Conservation (phyloP, 352 stramenopile species). For the Pythium periplocum region DNA sequence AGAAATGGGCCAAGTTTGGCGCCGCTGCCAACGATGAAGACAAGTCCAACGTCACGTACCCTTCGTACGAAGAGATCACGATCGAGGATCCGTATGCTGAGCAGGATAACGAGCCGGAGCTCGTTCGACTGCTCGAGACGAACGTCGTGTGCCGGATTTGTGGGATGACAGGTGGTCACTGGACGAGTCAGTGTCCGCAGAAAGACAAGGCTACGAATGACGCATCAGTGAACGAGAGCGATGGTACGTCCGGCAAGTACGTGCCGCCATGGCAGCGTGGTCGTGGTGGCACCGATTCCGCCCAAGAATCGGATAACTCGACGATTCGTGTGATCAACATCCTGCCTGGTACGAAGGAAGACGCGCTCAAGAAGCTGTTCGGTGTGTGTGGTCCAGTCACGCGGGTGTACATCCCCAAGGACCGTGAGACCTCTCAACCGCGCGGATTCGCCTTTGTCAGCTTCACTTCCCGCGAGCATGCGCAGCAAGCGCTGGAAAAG, state of each 20-base stretch:
- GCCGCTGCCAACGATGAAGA: slow-evolving; percentile 60
- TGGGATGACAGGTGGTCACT: slow-evolving; percentile 87
- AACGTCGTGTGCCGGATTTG: slow-evolving; percentile 82
- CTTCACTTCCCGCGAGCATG: slow-evolving; percentile 96
- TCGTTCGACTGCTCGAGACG: too few species aligned
- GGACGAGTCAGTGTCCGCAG: slow-evolving; percentile 90
- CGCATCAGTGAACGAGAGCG: slow-evolving; percentile 59
- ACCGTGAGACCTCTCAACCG: slow-evolving; percentile 96
- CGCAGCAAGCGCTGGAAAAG: slow-evolving; percentile 95
- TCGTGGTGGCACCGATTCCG: slow-evolving; percentile 29
- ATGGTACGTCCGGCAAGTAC: slow-evolving; percentile 74
- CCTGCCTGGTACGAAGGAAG: slow-evolving; percentile 96
- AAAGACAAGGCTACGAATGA: slow-evolving; percentile 83
- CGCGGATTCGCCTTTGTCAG: slow-evolving; percentile 98
- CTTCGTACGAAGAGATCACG: slow-evolving; percentile 71
- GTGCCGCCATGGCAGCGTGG: slow-evolving; percentile 79
- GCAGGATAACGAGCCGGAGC: slow-evolving; percentile 22
- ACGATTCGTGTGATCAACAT: slow-evolving; percentile 99
- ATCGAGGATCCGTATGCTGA: slow-evolving; percentile 87
- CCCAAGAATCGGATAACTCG: slow-evolving; percentile 63
- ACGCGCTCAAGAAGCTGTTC: slow-evolving; percentile 99
- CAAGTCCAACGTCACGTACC: slow-evolving; percentile 86
- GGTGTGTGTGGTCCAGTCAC: slow-evolving; percentile 94
- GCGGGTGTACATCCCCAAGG: slow-evolving; percentile 97
- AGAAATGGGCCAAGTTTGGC: slow-evolving; percentile 83